Base-by-base conservation (phyloP, 371 early-diverging fungal species). In the Syncephalastrum racemosum region DNA sequence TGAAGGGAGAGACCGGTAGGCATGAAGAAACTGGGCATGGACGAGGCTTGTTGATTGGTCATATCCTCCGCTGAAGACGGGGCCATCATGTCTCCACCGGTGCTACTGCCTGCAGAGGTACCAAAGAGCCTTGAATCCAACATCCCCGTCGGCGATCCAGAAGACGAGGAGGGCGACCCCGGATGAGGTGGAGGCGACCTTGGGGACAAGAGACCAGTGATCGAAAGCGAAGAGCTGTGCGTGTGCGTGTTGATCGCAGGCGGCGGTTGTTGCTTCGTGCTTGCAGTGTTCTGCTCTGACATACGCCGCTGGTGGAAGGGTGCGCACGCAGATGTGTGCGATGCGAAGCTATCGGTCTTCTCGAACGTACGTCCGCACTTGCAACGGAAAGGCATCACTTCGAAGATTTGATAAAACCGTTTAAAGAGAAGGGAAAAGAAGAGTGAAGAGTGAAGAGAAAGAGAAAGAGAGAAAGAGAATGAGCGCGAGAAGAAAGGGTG, bases 371-470 rank as follows among this genome's bases (percentile, higher is more conserved):
- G 47, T 19, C 47, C 47, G 19, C 47, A 47, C 66, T 67, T 76
- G 54, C 80, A 79, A 63, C 76, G 74, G 64, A 79, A 79, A 56
- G 80, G 80, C 80, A 79, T 79, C 16, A 31, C 36, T 31, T 36
- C 68, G 41, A 43, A 52, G 23, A 53, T 2, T 25, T 2, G 25
- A 49, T n/a, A n/a, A n/a, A n/a, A n/a, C n/a, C n/a, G n/a, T n/a
- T n/a, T n/a, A 57, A 56, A 56, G 53, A 12, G 31, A 27, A 47
- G 44, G 48, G 19, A 46, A 15, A 31, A 45, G 53, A 46, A 42
- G 15, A 25, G 53, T 27, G 53, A 54, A 64, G 43, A 47, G 50
- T 15, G 45, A 44, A 36, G 16, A 53, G 24, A 43, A 25, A 1
- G 18, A 18, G 19, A 27, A 25, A 51, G 39, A 50, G n/a, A 24